These are phyloP conservation scores for Funneliformis caledonium DNA, from an alignment of 371 early-diverging fungal genomes.

Conservation along the genomic window DNA sequence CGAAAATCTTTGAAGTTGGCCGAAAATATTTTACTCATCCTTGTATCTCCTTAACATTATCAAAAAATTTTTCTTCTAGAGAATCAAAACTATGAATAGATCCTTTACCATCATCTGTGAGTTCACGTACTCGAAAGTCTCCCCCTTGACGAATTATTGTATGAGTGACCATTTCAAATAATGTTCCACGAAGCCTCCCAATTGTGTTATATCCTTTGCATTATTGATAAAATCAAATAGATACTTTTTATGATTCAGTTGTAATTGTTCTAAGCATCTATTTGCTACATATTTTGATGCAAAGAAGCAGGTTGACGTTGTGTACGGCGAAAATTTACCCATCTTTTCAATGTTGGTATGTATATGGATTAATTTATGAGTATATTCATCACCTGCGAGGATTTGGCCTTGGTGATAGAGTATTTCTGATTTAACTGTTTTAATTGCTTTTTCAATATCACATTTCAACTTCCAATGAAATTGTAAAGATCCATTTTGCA, in stretches of 20 bases:
- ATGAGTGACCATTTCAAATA: background rate
- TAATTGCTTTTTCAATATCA: too few species aligned
- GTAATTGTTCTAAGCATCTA: constrained; percentile 3
- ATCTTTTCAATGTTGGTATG: background rate
- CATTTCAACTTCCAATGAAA: too few species aligned
- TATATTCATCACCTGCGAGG: too few species aligned
- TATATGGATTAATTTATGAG: too few species aligned
- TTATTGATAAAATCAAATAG: constrained; percentile 19
- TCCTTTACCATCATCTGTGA: background rate
- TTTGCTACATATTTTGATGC: background rate
- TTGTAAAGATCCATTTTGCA: too few species aligned
- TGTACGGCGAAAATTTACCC: background rate
- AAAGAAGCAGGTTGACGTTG: constrained; percentile 4
- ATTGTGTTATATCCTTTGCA: background rate
- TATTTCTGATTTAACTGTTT: too few species aligned
- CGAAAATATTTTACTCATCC: background rate
- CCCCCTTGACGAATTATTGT: constrained; percentile 1
- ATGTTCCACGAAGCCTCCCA: background rate
- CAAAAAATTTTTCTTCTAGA: background rate
- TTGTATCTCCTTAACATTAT: background rate
- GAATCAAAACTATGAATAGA: constrained; percentile 1
- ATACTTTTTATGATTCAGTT: background rate
- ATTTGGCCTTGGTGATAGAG: too few species aligned
- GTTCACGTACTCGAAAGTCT: background rate
- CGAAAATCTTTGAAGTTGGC: background rate